Percentiles rank a stretch among this genome's conserved stretches.
These are phyloP conservation scores for Emergomyces orientalis DNA, from an alignment of 2,329 filamentous ascomycete species.

Conservation along the genomic window DNA sequence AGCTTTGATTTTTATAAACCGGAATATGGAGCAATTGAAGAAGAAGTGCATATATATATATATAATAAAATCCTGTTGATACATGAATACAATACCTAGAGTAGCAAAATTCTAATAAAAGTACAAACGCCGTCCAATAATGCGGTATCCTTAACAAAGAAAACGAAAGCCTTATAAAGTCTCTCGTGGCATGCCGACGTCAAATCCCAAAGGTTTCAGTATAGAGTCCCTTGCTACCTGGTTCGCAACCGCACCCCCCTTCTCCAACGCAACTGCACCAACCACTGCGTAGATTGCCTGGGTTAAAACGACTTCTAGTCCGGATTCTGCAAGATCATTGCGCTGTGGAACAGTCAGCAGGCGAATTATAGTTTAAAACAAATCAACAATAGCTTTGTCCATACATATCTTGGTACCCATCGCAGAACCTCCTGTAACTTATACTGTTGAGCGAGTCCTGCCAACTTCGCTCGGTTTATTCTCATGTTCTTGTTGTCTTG, in stretches of 20 bases:
- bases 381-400: conserved; percentile 21
- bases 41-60: neutral
- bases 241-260: conserved; percentile 68
- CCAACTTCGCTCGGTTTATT: conserved; percentile 56
- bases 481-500: conserved; percentile 50
- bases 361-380: neutral
- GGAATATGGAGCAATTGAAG: neutral
- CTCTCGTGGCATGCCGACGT: conserved; percentile 20
- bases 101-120: conserved; percentile 8
- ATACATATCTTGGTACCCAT: conserved; percentile 80
- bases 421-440: conserved; percentile 67
- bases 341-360: conserved; percentile 36
- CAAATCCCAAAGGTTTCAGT: conserved; percentile 44
- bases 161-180: neutral
- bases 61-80: conserved; percentile 10
- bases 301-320: conserved; percentile 63
- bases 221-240: conserved; percentile 68
- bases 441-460: conserved; percentile 57
- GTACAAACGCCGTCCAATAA: conserved; percentile 15
- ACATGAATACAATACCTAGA: conserved; percentile 11
- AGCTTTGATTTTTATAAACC: neutral
- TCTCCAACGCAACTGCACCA: conserved; percentile 80
- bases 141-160: conserved; percentile 10
- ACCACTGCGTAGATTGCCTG: conserved; percentile 76
- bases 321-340: conserved; percentile 61